phyloP scores from a whole-genome alignment of 345 rosid species.

The Ceriops decandra region DNA sequence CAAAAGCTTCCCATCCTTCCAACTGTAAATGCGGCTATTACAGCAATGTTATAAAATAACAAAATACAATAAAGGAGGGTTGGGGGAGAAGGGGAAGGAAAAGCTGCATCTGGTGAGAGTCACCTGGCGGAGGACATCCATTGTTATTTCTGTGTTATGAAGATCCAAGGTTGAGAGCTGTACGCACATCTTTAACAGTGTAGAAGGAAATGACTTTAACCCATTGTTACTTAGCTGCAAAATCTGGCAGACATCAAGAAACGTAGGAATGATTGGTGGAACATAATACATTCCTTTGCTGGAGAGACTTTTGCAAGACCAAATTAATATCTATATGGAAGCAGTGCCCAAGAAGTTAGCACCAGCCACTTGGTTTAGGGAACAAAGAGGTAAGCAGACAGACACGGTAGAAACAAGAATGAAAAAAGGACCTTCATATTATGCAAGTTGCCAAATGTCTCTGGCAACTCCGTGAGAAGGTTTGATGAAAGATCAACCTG shows the following conservation, averaged over 20 bases:
- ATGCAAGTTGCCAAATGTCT: slow-evolving; percentile 48
- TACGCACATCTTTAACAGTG: slow-evolving; percentile 55
- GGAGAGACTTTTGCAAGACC: background rate
- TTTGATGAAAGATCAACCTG: slow-evolving; percentile 92
- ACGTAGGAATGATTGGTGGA: background rate
- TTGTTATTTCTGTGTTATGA: slow-evolving; percentile 83
- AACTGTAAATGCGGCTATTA: slow-evolving; percentile 26
- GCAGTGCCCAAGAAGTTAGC: too few species aligned
- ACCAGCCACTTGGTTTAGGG: background rate
- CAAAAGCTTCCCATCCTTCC: slow-evolving; percentile 81
- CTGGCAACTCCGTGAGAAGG: slow-evolving; percentile 65
- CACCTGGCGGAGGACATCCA: slow-evolving; percentile 70
- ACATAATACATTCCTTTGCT: background rate
- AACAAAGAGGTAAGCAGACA: background rate
- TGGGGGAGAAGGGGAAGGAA: background rate
- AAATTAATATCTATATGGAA: background rate
- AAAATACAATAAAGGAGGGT: background rate
- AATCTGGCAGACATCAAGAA: background rate
- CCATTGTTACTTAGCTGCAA: slow-evolving; percentile 69
- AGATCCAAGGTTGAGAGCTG: slow-evolving; percentile 77
- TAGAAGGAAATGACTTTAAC: slow-evolving; percentile 52
- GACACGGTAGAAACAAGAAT: background rate
- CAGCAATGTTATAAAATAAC: background rate
- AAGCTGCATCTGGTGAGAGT: background rate
- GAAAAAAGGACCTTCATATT: slow-evolving; percentile 55